Base-by-base conservation (phyloP, 805 yeast species). In the Cephaloascus albidus region DNA sequence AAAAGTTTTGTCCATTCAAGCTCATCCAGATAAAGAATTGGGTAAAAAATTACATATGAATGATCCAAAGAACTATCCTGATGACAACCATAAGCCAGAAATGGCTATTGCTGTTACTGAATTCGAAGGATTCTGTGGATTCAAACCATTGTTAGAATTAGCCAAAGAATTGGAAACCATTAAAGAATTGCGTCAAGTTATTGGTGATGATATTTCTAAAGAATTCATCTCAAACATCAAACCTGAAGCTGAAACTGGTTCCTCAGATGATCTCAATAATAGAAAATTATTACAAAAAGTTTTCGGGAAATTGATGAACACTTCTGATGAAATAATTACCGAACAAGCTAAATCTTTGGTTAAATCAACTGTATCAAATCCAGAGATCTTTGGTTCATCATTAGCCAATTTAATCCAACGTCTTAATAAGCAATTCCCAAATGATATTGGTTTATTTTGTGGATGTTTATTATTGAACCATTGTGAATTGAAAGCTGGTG, bases 71-170 rank as follows among this genome's bases (percentile, higher is more conserved):
- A 85, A 93, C 65, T 93, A 93, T 60, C 97, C 97, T 3, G 98
- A 93, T 65, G 95, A 82, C 59, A 93, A 93, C 68, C 98, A 93
- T 65, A 93, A 93, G 69, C 98, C 98, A n/a, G 98, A 93, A 63
- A 93, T 93, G 98, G 97, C 98, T 38, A 78, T 93, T 54, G 98
- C 98, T 6, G 80, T 93, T 39, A 89, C 97, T 18, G 85, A 78
- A 44, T 93, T 93, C 53, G 97, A 93, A 68, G 97, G 97, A 0
- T 90, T 93, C 65, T 93, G 98, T 63, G 98, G 98, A 0, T 93
- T 93, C 70, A 82, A 93, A 57, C 98, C 98, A 17, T 74, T 89
- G 53, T 72, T 68, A 28, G 83, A 88, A 62, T 74, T 93, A 49
- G 81, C 81, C 36, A 67, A 67, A 35, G 78, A 85, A 45, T 71